Evolutionary conservation across 805 yeast species (phyloP).

Genomic region (Lipomyces mesembrius): DNA sequence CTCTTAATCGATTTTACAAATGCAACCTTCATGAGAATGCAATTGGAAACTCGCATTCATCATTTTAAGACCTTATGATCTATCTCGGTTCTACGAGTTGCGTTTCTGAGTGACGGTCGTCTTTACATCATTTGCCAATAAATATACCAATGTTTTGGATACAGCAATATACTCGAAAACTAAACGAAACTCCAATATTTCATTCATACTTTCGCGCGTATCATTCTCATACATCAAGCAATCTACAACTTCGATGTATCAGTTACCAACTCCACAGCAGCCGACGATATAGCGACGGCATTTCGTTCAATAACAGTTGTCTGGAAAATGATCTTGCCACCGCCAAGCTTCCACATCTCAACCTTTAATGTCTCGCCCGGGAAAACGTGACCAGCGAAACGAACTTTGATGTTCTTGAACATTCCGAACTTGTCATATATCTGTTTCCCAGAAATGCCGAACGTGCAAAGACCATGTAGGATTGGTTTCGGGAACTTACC

Average conservation of each 20-base stretch:
- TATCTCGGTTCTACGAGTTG: not conserved
- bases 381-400: constrained; percentile 89
- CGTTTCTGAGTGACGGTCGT: not conserved
- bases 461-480: constrained; percentile 87
- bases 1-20: too few relatives aligned
- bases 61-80: not conserved
- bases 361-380: constrained; percentile 90
- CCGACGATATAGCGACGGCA: constrained; percentile 79
- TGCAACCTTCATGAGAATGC: not conserved
- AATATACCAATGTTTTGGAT: not conserved
- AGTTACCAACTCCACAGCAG: constrained; percentile 69
- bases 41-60: not conserved
- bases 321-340: constrained; percentile 72
- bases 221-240: not conserved
- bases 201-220: not conserved
- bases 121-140: not conserved
- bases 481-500: constrained; percentile 87
- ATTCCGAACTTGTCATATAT: constrained; percentile 80
- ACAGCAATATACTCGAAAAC: not conserved
- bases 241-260: constrained; percentile 25
- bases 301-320: constrained; percentile 79
- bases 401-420: constrained; percentile 81
- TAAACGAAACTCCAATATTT: not conserved
- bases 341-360: constrained; percentile 74
- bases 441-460: constrained; percentile 80